These are phyloP conservation scores for Kondoa malvinella DNA, from an alignment of 768 basidiomycete species.

Conservation along the genomic window DNA sequence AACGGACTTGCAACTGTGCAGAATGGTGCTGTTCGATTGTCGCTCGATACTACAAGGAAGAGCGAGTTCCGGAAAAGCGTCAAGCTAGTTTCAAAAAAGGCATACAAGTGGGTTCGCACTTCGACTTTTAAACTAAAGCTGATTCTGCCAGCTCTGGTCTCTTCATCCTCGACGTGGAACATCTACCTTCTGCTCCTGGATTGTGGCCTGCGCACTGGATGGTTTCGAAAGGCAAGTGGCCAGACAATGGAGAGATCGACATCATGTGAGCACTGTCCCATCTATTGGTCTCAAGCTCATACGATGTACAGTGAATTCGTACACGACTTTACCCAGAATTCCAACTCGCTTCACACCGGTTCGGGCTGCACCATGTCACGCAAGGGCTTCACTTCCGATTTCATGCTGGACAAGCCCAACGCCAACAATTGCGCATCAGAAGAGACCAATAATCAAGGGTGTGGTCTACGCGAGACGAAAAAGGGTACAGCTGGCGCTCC, in stretches of 20 bases:
- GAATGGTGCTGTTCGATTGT: background rate
- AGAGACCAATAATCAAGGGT: background rate
- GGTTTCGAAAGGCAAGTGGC: background rate
- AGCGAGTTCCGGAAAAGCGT: background rate
- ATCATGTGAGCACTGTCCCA: no score
- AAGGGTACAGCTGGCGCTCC: background rate
- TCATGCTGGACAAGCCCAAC: background rate
- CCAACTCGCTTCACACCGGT: background rate
- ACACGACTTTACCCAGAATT: background rate
- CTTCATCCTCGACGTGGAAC: background rate
- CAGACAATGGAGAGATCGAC: no score
- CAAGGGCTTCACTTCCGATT: background rate
- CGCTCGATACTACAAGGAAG: background rate
- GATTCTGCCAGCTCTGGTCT: no score
- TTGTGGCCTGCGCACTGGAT: background rate
- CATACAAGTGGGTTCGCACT: no score
- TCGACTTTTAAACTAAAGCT: no score
- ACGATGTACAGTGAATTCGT: background rate
- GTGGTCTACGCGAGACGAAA: background rate
- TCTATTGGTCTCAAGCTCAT: background rate
- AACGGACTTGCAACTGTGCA: background rate
- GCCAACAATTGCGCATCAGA: background rate
- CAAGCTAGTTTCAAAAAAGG: background rate
- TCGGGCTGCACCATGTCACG: background rate
- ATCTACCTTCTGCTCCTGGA: background rate